A percentile compares a stretch with the other conserved stretches of the same genome.
These are phyloP conservation scores for Amanita rubescens DNA, from an alignment of 768 basidiomycete genomes.

Conservation along the genomic window DNA sequence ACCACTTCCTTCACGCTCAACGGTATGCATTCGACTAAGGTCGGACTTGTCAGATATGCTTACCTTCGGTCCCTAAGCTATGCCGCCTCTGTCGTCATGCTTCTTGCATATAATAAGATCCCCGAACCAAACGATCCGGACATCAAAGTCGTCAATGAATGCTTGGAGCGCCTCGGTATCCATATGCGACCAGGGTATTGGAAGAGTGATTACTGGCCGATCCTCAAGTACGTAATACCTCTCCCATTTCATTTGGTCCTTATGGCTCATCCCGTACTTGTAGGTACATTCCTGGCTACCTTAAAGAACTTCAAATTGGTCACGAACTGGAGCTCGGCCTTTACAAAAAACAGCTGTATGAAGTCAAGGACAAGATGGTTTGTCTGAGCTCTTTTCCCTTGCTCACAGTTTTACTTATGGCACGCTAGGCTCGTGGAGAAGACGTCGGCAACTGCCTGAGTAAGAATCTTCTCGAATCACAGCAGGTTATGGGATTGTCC, in stretches of 20 bases:
- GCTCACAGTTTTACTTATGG: not conserved
- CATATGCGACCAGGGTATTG: slow-evolving; percentile 37
- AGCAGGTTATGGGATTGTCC: slow-evolving; percentile 44
- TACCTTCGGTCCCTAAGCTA: slow-evolving; percentile 27
- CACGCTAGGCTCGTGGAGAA: slow-evolving; percentile 24
- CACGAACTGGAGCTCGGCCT: slow-evolving; percentile 48
- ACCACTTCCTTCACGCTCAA: slow-evolving; percentile 50
- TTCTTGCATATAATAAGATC: slow-evolving; percentile 40
- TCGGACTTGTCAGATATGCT: not conserved
- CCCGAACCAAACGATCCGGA: slow-evolving; percentile 39
- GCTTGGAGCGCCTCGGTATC: slow-evolving; percentile 37
- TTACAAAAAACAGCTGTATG: slow-evolving; percentile 44
- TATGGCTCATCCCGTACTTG: not conserved
- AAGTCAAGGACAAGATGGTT: slow-evolving; percentile 41
- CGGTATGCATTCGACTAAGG: slow-evolving; percentile 16
- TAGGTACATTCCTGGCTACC: slow-evolving; percentile 54
- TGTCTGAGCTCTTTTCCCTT: slow-evolving; percentile 2
- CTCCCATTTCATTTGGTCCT: not conserved
- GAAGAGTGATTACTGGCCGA: slow-evolving; percentile 40
- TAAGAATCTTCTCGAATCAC: slow-evolving; percentile 50
- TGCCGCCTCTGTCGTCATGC: slow-evolving; percentile 43
- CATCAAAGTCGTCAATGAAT: slow-evolving; percentile 36
- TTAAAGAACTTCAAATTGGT: slow-evolving; percentile 47
- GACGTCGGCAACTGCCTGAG: slow-evolving; percentile 42
- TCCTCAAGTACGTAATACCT: slow-evolving; percentile 27